Base-by-base conservation (phyloP, 257 asterid genomes). In the Solanum pennellii region DNA sequence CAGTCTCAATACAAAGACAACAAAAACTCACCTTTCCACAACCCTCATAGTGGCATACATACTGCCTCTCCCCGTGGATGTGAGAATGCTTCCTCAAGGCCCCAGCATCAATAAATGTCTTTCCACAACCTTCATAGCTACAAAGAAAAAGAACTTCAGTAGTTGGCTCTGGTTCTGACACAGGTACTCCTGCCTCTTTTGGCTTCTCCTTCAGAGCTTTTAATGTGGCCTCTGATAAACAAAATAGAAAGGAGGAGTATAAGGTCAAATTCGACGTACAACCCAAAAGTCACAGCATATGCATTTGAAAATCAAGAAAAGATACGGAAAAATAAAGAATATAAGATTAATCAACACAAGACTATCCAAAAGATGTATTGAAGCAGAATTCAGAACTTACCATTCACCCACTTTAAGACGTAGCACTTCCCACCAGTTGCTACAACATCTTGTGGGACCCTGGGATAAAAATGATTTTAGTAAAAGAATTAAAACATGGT, bases 11-110 rank as follows among this genome's bases (percentile, higher is more conserved):
- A 69, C 31, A 82, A 82, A 49, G 69, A 49, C 44, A 29, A 31
- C 2, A 29, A 29, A 31, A 10, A 3, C 44, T 71, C 89, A 95
- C 98, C 96, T 93, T 95, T 82, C 97, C 97, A 84, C 98, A 95
- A 80, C 93, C 93, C 86, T 93, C 98, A 90, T 97, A 97, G 76
- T 95, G 98, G 89, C 99, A 97, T 88, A 93, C 89, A 87, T 93
- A 96, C 84, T 97, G 99, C 86, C 99, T 95, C 94, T 97, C 99
- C 87, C 99, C 99, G 33, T 97, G 99, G 88, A 97, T 96, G 92
- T 96, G 98, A 83, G 99, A 94, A 88, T 97, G 99, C 93, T 97
- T 97, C 93, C 94, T 97, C 94, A 97, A 92, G 86, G 99, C 98
- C 82, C 97, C 98, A 35, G 98, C 98, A 93, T 97, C 99, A 79